Base-by-base conservation (phyloP, 1,284 basidiomycete species). In the Sparassis latifolia region DNA sequence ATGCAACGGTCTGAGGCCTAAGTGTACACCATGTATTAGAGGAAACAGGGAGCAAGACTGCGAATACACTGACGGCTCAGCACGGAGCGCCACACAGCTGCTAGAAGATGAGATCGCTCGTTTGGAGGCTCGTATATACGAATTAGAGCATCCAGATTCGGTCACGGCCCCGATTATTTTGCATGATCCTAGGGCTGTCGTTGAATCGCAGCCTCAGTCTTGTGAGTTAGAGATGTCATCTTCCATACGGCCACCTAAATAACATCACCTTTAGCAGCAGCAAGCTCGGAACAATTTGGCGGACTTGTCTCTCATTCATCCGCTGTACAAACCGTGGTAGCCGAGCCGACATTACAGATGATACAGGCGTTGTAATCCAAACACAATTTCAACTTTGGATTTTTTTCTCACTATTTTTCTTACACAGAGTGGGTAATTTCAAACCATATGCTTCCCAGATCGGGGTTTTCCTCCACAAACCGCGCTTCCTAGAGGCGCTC, bases 381-480 rank as follows among this genome's bases (percentile, higher is more conserved):
- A 20, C 20, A 20, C 20, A 20, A 1, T 1, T 20, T 20, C 20
- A 20, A 20, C 20, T 20, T 20, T 20, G 20, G 20, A 20, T 20
- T 20, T 20, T 20, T 20, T 20, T 20, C 35, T 37, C 35, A 37
- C 35, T 1, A 20, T 20, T 37, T 12, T 33, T 49, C 40, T 33
- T 39, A 30, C 31, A 46, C 52, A 74, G 72, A 28, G 55, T 73
- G 31, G 62, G 67, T 30, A 55, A 60, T 12, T 71, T 75, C 56
- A 52, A 69, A 10, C 58, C 59, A 12, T 65, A 68, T 46, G 53
- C 59, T 29, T 56, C 57, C 31, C 66, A 71, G 33, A 58, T 72
- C 45, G 71, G 71, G 6, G 69, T 73, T 47, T 75, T 75, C 55
- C 61, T 63, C 41, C 55, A 57, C 49, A 47, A 50, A 29, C 53